phyloP scores from a whole-genome alignment of 2,329 filamentous ascomycete species.

The Fusarium sp. region DNA sequence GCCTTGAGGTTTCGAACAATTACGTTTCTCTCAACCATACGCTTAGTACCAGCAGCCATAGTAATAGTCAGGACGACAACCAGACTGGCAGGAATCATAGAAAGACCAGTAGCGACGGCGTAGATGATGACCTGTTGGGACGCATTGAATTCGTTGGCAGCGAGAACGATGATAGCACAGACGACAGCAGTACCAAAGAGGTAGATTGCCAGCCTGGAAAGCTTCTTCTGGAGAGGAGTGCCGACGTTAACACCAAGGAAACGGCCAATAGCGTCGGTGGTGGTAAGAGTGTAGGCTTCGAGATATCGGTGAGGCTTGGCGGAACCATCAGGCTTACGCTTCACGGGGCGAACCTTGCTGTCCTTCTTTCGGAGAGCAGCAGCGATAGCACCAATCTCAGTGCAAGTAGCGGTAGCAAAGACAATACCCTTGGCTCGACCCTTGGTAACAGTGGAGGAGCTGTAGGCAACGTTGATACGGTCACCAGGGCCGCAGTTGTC shows the following conservation, averaged over 20 bases:
- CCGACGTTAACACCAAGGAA: conserved; percentile 76
- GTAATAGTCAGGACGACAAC: conserved; percentile 67
- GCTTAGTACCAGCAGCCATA: conserved; percentile 64
- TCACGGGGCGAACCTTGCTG: conserved; percentile 61
- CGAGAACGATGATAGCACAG: conserved; percentile 76
- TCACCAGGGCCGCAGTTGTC: conserved; percentile 61
- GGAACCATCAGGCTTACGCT: conserved; percentile 63
- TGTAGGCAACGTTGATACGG: conserved; percentile 71
- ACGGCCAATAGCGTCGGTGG: conserved; percentile 67
- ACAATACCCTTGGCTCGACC: conserved; percentile 70
- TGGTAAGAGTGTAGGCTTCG: conserved; percentile 60
- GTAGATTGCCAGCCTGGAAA: conserved; percentile 73
- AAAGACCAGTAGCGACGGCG: conserved; percentile 59
- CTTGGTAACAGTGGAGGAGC: conserved; percentile 70
- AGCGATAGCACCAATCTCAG: conserved; percentile 71
- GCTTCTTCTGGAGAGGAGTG: conserved; percentile 75
- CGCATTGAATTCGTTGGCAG: conserved; percentile 67
- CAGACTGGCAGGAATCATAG: conserved; percentile 64
- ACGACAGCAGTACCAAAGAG: conserved; percentile 75
- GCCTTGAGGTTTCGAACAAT: conserved; percentile 64
- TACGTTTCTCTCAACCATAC: conserved; percentile 64
- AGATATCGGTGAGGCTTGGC: conserved; percentile 64
- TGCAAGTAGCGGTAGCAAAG: conserved; percentile 70
- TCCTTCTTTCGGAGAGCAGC: conserved; percentile 60
- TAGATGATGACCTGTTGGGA: conserved; percentile 69